Evolutionary conservation across 2,329 filamentous ascomycete species (phyloP), one percentile per base, ranked within the genome.

Genomic region (Dactylella cylindrospora): DNA sequence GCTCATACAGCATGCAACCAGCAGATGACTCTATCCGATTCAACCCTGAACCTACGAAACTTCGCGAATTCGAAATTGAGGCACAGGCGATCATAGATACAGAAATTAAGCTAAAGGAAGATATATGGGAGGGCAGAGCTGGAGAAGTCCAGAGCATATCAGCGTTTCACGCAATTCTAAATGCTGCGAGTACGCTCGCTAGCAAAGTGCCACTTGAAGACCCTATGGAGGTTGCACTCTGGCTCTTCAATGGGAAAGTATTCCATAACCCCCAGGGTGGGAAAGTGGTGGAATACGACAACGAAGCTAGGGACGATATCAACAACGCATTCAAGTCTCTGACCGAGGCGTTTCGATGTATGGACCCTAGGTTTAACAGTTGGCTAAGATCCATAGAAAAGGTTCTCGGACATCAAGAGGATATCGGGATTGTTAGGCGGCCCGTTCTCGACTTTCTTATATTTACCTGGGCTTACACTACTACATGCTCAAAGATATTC

Each of bases 61-160:
- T 46, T 23, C 23, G 54, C 4, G 20, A 52, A 1, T 41, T 60
- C 10, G 46, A 60, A 20, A 19, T 47, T 8, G 17, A 46, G 15
- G 20, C 28, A n/a, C 46, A 51, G 17, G 19, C 12, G 12, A 60
- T 60, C n/a, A 41, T 52, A 9, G 29, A 52, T 15, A 40, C 33
- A 3, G 13, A n/a, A 1, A 25, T 51, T 8, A 32, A 59, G 3
- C 13, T 51, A 5, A 59, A 45, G 19, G 15, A 5, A 8, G 53
- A 59, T 32, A 39, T 40, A 1, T 59, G 45, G 38, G 32, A 8
- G 1, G 17, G 13, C 3, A 44, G 45, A n/a, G 32, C 13, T 7
- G 39, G 25, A 9, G 23, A 4, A 20, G 1, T 29, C 9, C 35
- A 15, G 8, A 13, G 8, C 3, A 50, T 17, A 2, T 5, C 32